Base-by-base conservation (phyloP, 2,329 filamentous ascomycete genomes). In the Fusarium tupiense region DNA sequence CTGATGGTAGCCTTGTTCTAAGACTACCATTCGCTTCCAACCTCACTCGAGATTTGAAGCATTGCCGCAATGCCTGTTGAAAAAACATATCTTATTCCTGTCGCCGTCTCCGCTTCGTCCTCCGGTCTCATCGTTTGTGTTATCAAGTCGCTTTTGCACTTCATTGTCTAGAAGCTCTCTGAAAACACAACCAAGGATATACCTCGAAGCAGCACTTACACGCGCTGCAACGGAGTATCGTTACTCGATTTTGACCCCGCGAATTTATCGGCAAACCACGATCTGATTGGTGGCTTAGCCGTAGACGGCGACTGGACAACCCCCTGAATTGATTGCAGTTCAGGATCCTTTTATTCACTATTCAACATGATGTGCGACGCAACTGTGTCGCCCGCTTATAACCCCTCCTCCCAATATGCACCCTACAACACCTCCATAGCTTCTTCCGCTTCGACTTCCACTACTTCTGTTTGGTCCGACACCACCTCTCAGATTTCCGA, bases 381-480 rank as follows among this genome's bases (percentile, higher is more conserved):
- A 79, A 81, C 85, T 82, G 83, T 85, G 81, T 88, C 87, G 82
- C 85, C 88, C 84, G 84, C 86, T 81, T 83, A 85, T 82, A 82
- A 83, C 73, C 81, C 83, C 76, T 83, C 85, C 71, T 74, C 77
- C 79, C 84, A 81, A 81, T 86, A 88, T 85, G 84, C 84, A 69
- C 89, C 91, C 74, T 95, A 94, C 83, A 90, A 89, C 81, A 89
- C 91, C 68, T 91, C 92, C 47, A 85, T 94, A 86, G 90, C 91
- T 80, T 92, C 92, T 64, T 93, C 93, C 76, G 90, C 92, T 67
- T 94, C 93, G 37, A 92, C 92, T 64, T 95, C 93, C 26, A 89
- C 92, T 66, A 90, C 91, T 64, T 96, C 94, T 40, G 88, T 94
- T 77, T 96, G 94, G 87, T 96, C 94, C 75, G 88, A 92, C 79